Evolutionary conservation across 2,329 filamentous ascomycete genomes (phyloP).

Genomic region (Didymella exigua): DNA sequence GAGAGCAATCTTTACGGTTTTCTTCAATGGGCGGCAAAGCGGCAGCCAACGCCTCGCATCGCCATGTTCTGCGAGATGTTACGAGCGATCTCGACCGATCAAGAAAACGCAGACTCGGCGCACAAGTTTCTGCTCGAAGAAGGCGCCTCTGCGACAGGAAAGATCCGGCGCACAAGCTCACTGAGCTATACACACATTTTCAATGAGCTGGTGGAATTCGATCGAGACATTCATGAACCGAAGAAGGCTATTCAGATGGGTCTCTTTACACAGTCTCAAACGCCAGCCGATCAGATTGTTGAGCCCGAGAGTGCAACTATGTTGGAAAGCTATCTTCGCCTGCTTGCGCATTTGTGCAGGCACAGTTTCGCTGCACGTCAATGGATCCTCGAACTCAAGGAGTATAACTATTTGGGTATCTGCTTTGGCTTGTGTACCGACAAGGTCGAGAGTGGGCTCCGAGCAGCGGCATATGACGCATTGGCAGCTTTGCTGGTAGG

Average conservation of each 20-base stretch:
- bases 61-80: constrained; percentile 97
- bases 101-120: constrained; percentile 80
- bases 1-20: constrained; percentile 95
- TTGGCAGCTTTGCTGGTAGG: constrained; percentile 76
- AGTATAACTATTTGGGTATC: constrained; percentile 72
- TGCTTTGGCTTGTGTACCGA: constrained; percentile 81
- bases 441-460: constrained; percentile 74
- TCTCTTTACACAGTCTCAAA: constrained; percentile 51
- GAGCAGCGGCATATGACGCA: constrained; percentile 82
- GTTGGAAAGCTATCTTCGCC: constrained; percentile 89
- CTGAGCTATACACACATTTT: constrained; percentile 94
- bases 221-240: constrained; percentile 76
- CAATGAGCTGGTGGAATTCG: constrained; percentile 84
- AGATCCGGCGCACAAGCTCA: constrained; percentile 80
- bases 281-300: constrained; percentile 63
- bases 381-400: constrained; percentile 72
- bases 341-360: constrained; percentile 80
- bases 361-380: constrained; percentile 74
- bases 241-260: constrained; percentile 66
- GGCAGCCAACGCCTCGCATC: constrained; percentile 93
- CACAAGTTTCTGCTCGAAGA: constrained; percentile 92
- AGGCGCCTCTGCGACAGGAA: constrained; percentile 68
- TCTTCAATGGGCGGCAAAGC: constrained; percentile 92
- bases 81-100: constrained; percentile 81
- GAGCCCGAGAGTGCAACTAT: constrained; percentile 96